Evolutionary conservation across 371 early-diverging fungal genomes (phyloP), one percentile per base, ranked within the genome.

Genomic region (Mucor circinelloides): DNA sequence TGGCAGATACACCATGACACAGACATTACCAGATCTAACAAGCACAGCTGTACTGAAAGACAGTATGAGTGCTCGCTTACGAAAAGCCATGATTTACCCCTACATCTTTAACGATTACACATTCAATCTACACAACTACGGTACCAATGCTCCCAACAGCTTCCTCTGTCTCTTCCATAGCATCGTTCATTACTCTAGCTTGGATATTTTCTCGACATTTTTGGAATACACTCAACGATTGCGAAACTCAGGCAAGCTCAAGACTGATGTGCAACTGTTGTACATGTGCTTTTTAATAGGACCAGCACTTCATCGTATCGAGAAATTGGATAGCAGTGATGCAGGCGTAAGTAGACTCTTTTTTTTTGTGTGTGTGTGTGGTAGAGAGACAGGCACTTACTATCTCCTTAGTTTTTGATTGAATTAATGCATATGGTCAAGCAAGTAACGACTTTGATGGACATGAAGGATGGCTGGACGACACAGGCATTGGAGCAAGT

Each of bases 261-360:
- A 80, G 42, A 88, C 92, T 0, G 93, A 93, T 72, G 84, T 87
- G 4, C 94, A 93, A 66, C 68, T 93, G 19, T 77, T 93, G 23
- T 93, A 91, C 60, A 73, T 93, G 52, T 90, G 91, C 64, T 88
- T 90, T 12, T 70, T 91, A 55, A 70, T 93, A 44, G 93, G 92
- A 0, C 94, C 94, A 0, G 77, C 89, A 19, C 73, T 93, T 30
- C 90, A 92, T 75, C 86, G 94, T 28, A 85, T 93, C 46, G 90
- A 89, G 67, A 87, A 88, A 55, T 36, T 78, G 36, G 76, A 81
- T 58, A 73, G 67, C 15, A 76, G 75, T 9, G 80, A 84, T 59
- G 76, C 81, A n/a, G 82, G 79, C 34, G 84, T 83, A 80, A 68
- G 72, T 65, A 6, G 34, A 9, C 34, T 2, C 3, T 12, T 31